Evolutionary conservation across 1,139 yeast genomes (phyloP).

Genomic region (Diutina mesorugosa): DNA sequence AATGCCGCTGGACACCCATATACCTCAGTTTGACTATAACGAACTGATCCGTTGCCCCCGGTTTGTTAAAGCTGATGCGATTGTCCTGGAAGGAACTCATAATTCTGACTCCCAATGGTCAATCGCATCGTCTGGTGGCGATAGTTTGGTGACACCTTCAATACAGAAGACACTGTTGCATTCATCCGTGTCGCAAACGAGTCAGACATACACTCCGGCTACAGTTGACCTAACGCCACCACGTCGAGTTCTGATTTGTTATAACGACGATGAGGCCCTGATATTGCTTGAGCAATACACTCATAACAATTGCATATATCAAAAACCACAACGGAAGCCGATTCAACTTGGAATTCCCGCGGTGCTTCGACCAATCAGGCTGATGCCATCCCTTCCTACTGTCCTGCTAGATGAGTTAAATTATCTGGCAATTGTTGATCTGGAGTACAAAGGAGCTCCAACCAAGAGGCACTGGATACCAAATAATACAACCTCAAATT

Average conservation of each 20-base stretch:
- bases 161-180: background rate
- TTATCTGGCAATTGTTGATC: background rate
- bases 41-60: conserved; percentile 2
- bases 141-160: background rate
- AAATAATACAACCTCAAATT: background rate
- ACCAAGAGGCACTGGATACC: background rate
- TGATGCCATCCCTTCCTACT: background rate
- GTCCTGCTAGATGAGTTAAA: background rate
- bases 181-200: background rate
- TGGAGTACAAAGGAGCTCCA: background rate
- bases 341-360: background rate
- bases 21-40: background rate
- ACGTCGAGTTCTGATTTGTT: background rate
- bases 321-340: background rate
- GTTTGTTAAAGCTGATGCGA: background rate
- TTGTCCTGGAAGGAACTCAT: background rate
- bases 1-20: background rate
- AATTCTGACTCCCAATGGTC: background rate
- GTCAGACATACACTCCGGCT: background rate
- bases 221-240: background rate
- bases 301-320: background rate
- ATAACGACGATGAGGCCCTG: background rate
- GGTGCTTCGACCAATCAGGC: background rate
- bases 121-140: background rate
- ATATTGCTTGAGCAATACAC: background rate